Conservation (phyloP, 768 basidiomycete species). For the Boletus rubroflammeus region DNA sequence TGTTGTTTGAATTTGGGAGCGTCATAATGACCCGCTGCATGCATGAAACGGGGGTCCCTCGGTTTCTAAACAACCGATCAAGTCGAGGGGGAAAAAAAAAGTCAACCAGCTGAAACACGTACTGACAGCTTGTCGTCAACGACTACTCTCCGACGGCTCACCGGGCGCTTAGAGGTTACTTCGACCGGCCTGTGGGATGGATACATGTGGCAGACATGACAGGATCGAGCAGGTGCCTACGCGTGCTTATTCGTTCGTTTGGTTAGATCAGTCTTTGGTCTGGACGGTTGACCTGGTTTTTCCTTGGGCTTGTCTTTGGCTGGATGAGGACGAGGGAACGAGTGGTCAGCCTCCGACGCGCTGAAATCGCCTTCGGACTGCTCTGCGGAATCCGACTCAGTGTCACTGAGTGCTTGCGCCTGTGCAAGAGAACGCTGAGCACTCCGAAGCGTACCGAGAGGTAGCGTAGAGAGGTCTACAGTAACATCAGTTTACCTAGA, state of each 20-base stretch:
- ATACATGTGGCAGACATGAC: neutral
- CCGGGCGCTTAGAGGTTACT: conserved; percentile 80
- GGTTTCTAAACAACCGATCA: conserved; percentile 47
- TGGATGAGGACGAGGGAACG: neutral
- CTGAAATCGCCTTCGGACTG: conserved; percentile 13
- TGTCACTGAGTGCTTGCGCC: conserved; percentile 37
- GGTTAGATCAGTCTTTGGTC: conserved; percentile 42
- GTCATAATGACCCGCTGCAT: conserved; percentile 66
- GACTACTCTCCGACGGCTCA: conserved; percentile 65
- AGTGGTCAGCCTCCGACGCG: conserved; percentile 14
- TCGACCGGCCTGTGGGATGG: conserved; percentile 61
- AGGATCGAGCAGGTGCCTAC: conserved; percentile 45
- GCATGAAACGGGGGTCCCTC: conserved; percentile 85
- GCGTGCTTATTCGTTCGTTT: conserved; percentile 82
- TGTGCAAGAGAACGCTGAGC: conserved; percentile 57
- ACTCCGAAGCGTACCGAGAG: conserved; percentile 60
- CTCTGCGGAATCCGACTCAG: conserved; percentile 34
- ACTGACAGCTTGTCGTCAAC: conserved; percentile 68
- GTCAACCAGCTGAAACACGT: conserved; percentile 23
- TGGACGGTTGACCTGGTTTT: conserved; percentile 40
- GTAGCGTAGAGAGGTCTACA: conserved; percentile 55
- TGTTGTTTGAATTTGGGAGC: conserved; percentile 59
- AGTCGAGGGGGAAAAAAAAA: conserved; percentile 1
- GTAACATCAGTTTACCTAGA: conserved; percentile 6
- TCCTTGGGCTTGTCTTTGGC: conserved; percentile 32